Percentiles rank a stretch among this genome's conserved stretches.
phyloP scores from a whole-genome alignment of 345 rosid genomes.

The Camelina sativa region DNA sequence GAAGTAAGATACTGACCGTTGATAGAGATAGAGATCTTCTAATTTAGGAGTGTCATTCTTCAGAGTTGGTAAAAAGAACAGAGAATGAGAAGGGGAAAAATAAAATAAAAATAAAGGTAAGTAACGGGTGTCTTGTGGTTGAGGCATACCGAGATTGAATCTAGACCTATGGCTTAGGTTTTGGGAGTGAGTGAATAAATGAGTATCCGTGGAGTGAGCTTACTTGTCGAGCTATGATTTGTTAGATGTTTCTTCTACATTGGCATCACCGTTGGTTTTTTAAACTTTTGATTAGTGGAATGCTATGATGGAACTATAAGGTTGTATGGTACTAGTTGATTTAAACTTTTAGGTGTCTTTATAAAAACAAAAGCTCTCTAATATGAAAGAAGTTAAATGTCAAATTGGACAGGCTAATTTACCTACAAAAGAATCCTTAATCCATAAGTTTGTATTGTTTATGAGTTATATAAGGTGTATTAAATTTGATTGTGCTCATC shows the following conservation, averaged over 20 bases:
- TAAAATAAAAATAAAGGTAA: not conserved
- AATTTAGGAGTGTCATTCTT: not conserved
- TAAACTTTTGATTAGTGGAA: conserved; percentile 6
- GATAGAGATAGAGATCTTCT: not conserved
- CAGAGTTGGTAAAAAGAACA: not conserved
- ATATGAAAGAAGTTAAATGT: not conserved
- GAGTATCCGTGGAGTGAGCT: not conserved
- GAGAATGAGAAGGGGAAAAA: not conserved
- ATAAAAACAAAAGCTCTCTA: too few species aligned
- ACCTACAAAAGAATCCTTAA: not conserved
- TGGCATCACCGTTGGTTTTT: not conserved
- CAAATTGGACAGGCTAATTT: not conserved
- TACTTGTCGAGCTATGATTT: not conserved
- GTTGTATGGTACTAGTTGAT: not conserved
- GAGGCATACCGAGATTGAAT: not conserved
- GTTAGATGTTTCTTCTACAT: not conserved
- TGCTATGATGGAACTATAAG: not conserved
- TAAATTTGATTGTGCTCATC: not conserved
- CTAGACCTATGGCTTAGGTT: not conserved
- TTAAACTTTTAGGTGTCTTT: conserved; percentile 10
- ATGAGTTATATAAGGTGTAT: too few species aligned
- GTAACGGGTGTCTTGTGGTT: not conserved
- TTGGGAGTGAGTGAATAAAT: not conserved
- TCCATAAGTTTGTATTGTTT: not conserved
- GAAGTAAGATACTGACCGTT: not conserved